These are phyloP conservation scores for Picochlorum sp. DNA, from an alignment of 139 green algal species.

Conservation along the genomic window DNA sequence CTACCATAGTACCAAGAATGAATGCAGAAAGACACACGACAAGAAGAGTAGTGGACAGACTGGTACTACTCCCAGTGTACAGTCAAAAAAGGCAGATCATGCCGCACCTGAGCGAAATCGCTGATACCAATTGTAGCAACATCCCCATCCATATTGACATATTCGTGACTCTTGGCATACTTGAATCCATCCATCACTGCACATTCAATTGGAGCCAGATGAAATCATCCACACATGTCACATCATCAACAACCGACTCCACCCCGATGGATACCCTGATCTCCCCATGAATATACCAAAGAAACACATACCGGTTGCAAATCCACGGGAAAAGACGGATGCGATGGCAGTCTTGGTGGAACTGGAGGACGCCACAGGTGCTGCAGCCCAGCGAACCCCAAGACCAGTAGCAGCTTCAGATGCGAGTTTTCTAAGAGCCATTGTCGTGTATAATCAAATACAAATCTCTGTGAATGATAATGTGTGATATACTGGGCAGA, in stretches of 20 bases:
- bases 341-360: neutral
- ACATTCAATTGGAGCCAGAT: neutral
- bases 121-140: conserved; percentile 87
- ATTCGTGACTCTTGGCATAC: conserved; percentile 80
- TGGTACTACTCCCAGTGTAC: too few species aligned
- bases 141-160: conserved; percentile 80
- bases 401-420: conserved; percentile 15
- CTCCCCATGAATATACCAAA: neutral
- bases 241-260: neutral
- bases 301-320: conserved; percentile 17
- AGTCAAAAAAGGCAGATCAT: too few species aligned
- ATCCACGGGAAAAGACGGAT: conserved; percentile 12
- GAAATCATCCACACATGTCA: conserved; percentile 1
- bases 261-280: neutral
- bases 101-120: conserved; percentile 88
- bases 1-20: too few species aligned
- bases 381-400: conserved; percentile 14
- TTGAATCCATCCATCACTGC: conserved; percentile 59
- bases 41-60: too few species aligned
- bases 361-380: neutral
- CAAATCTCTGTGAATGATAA: neutral
- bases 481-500: neutral
- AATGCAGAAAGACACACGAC: too few species aligned
- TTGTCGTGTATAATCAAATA: conserved; percentile 9
- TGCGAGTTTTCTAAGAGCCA: conserved; percentile 26